phyloP scores from a whole-genome alignment of 345 rosid species.

The Salix udensis region DNA sequence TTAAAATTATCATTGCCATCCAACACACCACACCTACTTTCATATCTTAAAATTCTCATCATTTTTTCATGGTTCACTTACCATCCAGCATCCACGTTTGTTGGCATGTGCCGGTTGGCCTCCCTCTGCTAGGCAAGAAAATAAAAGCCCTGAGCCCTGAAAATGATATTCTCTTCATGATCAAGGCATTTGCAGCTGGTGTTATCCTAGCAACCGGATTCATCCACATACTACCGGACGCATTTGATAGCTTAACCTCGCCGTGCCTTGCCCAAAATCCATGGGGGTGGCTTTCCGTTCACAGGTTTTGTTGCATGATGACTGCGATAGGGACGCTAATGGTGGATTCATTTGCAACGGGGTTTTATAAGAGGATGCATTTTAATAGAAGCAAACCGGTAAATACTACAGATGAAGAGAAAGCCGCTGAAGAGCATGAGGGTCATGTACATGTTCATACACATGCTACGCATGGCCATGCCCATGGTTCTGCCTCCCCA shows the following conservation, averaged over 20 bases:
- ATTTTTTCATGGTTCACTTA: too few relatives aligned
- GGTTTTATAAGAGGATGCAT: constrained; percentile 43
- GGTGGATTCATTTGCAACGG: constrained; percentile 53
- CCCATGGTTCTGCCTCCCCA: constrained; percentile 48
- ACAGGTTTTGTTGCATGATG: constrained; percentile 60
- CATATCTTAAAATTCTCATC: too few relatives aligned
- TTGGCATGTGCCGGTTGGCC: constrained; percentile 20
- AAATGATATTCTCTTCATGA: constrained; percentile 48
- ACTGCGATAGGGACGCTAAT: constrained; percentile 47
- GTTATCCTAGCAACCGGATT: constrained; percentile 65
- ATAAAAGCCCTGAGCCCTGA: constrained; percentile 43
- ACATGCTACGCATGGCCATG: constrained; percentile 58
- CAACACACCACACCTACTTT: too few relatives aligned
- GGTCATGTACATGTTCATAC: constrained; percentile 64
- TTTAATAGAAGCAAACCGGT: constrained; percentile 22
- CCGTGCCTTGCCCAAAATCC: constrained; percentile 36
- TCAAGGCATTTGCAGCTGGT: constrained; percentile 66
- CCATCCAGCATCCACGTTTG: too few relatives aligned
- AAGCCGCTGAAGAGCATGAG: constrained; percentile 22
- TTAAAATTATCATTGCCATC: too few relatives aligned
- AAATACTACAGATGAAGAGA: constrained; percentile 36
- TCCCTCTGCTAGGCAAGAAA: constrained; percentile 41
- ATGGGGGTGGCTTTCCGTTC: constrained; percentile 60
- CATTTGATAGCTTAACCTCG: constrained; percentile 50
- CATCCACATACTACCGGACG: constrained; percentile 60